phyloP scores from a whole-genome alignment of 176 grass and related monocot species.

The Bolboschoenus planiculmis region DNA sequence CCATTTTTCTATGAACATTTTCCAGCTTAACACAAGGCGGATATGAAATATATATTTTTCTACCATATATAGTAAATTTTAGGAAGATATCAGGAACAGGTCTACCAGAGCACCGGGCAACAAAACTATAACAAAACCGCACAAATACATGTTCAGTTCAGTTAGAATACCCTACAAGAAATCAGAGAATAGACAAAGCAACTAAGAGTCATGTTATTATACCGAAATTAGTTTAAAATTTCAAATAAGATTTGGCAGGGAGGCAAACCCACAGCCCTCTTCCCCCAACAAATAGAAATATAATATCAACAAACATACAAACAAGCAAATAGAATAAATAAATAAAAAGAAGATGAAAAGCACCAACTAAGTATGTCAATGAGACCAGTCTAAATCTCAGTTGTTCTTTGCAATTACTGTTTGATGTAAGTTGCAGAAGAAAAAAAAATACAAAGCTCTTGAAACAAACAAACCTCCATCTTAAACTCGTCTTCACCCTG shows the following conservation, averaged over 20 bases:
- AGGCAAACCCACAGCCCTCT: neutral
- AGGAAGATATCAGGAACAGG: neutral
- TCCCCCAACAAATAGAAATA: neutral
- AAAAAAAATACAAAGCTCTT: neutral
- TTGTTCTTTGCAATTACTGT: neutral
- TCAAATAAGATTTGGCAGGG: neutral
- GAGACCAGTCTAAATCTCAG: neutral
- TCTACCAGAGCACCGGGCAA: neutral
- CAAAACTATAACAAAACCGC: neutral
- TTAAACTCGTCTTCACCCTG: constrained; percentile 95
- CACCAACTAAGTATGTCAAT: neutral
- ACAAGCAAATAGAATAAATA: neutral
- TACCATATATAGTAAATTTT: neutral
- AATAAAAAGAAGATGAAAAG: neutral
- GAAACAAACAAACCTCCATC: constrained; percentile 54
- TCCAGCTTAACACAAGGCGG: neutral
- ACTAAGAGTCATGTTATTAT: neutral
- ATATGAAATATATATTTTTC: neutral
- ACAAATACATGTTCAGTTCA: neutral
- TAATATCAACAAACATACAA: neutral
- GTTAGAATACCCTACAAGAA: neutral
- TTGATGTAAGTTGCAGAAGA: neutral
- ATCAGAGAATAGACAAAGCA: neutral
- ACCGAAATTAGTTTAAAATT: neutral
- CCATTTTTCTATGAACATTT: neutral